Evolutionary conservation across 139 green algal species (phyloP).

Genomic region (Bryopsis sp.): DNA sequence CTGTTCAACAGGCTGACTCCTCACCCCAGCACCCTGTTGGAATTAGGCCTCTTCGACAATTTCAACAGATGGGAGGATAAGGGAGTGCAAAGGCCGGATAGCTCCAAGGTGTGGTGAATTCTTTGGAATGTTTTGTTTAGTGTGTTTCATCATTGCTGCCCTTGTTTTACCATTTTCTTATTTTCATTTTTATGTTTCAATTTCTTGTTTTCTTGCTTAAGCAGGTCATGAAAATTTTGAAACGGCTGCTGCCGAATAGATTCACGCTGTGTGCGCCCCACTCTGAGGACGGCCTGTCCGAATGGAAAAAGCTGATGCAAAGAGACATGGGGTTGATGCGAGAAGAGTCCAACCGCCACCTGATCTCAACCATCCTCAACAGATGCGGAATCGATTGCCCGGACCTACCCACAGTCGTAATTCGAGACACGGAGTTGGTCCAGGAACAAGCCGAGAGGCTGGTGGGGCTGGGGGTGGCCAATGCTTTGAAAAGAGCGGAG

Average conservation of each 20-base stretch:
- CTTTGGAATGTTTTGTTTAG: neutral
- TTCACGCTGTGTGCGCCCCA: slow-evolving; percentile 17
- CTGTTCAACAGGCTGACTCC: slow-evolving; percentile 16
- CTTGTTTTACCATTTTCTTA: too few relatives aligned
- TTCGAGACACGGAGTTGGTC: neutral
- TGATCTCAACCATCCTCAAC: slow-evolving; percentile 1
- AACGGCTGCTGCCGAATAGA: slow-evolving; percentile 19
- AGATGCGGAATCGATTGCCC: slow-evolving; percentile 12
- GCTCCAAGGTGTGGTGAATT: slow-evolving; percentile 14
- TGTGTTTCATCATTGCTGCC: neutral
- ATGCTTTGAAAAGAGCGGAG: neutral
- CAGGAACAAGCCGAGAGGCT: slow-evolving; percentile 6
- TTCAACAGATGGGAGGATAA: slow-evolving; percentile 12
- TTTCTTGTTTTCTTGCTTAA: neutral
- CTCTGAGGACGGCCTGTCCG: neutral
- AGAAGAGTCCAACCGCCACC: slow-evolving; percentile 16
- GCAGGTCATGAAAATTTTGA: slow-evolving; percentile 3
- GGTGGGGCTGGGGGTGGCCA: neutral
- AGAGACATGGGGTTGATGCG: neutral
- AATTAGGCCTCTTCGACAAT: slow-evolving; percentile 21
- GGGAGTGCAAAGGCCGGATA: neutral
- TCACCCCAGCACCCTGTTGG: slow-evolving; percentile 11
- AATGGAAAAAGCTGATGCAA: slow-evolving; percentile 18
- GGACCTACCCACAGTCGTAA: slow-evolving; percentile 8
- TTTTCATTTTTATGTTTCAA: too few relatives aligned